Base-by-base conservation (phyloP, 1,284 basidiomycete genomes). In the Cystobasidium slooffiae region DNA sequence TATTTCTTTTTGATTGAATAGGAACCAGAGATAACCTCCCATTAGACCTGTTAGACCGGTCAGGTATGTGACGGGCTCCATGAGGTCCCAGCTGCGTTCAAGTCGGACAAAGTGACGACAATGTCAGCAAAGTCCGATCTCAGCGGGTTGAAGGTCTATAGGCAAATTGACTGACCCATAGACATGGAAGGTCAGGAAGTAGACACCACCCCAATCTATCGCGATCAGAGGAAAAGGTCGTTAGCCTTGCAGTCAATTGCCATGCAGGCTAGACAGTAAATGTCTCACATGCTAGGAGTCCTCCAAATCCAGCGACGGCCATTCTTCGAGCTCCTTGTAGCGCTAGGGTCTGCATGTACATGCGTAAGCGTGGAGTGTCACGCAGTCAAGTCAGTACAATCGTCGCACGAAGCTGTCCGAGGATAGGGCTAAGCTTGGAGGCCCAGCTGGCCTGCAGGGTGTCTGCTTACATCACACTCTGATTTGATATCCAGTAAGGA, bases 41-140 rank as follows among this genome's bases (percentile, higher is more conserved):
- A 70, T 65, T 37, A 75, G 41, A 55, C 66, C 68, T 37, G 74
- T 70, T 66, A 75, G 24, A 46, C 74, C 74, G 20, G 74, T 75
- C 7, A 75, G 44, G 47, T 75, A 75, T 14, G 66, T 68, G 22
- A 68, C 70, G 9, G 69, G 69, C 47, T 72, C 69, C 69, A 73
- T 73, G 12, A 73, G 41, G 66, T 73, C 70, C 70, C 70, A 73
- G 18, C 69, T 62, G 10, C 14, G 24, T 18, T 39, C 7, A 52
- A 18, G 20, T 22, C 1, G 18, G n/a, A 52, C 46, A 24, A 46
- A n/a, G n/a, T n/a, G n/a, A n/a, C n/a, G n/a, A n/a, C n/a, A n/a
- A n/a, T n/a, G n/a, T n/a, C n/a, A n/a, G 22, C 14, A 39, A 4
- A 62, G 5, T 31, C 63, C 5, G n/a, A n/a, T 6, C 1, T 31